Evolutionary conservation across 2,329 filamentous ascomycete species (phyloP), one percentile per base, ranked within the genome.

Genomic region (Gliomastix tumulicola): DNA sequence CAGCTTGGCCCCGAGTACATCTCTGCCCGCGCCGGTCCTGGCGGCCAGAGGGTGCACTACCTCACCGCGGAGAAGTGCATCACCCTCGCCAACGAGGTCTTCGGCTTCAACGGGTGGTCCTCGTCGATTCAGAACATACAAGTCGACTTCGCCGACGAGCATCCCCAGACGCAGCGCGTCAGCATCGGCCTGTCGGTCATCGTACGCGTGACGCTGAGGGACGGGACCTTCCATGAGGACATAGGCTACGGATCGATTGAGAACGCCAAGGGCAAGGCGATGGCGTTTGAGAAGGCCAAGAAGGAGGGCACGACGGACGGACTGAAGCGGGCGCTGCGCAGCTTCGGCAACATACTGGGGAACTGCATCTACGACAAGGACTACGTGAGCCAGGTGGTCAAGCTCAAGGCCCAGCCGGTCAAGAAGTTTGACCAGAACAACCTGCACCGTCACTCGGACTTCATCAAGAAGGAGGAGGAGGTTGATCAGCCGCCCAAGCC

Each of bases 291-390:
- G 58, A 98, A 98, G 63, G 89, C 92, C 2, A 98, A 97, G 68
- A 98, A 98, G 59, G 89, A 97, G 65, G 94, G 88, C 7, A 94
- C 88, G 4, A 97, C 94, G 9, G 92, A 98, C 62, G 92, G 81
- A 2, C 57, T 98, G 54, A 98, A 98, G 63, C 76, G 92, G 46
- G 79, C 92, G 2, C 57, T 98, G 51, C 76, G 90, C 41, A 96
- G 81, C 44, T 98, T 98, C 60, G 92, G 92, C 41, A 97, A 97
- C 50, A 84, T 97, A 13, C 69, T 98, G 37, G 92, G 92, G n/a
- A 98, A 97, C 56, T 98, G 92, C 67, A 81, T 98, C 41, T 97
- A 98, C 62, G 92, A 98, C 65, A 94, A 96, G 60, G 82, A 90
- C 42, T 98, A 95, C 55, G 69, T 98, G 39, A 74, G 80, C 36